phyloP scores from a whole-genome alignment of 805 yeast genomes.

The Cephaloascus fragrans region DNA sequence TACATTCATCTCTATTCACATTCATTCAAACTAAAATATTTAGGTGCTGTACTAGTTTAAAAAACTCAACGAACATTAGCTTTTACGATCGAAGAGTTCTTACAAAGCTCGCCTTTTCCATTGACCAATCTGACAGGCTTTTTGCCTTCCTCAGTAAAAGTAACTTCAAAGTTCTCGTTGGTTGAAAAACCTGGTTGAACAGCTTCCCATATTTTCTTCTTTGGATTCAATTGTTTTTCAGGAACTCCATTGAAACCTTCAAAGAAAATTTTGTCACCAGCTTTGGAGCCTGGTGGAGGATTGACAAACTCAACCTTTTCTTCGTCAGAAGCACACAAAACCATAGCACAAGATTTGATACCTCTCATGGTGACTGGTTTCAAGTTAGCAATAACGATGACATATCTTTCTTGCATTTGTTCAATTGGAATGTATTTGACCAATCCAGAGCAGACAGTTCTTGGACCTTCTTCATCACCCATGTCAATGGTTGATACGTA shows the following conservation, averaged over 20 bases:
- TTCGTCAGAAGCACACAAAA: constrained; percentile 80
- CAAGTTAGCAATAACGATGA: constrained; percentile 87
- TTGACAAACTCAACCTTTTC: constrained; percentile 79
- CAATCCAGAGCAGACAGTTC: constrained; percentile 96
- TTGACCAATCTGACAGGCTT: constrained; percentile 68
- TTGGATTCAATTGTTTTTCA: constrained; percentile 88
- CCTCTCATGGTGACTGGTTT: constrained; percentile 99
- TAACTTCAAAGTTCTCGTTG: constrained; percentile 62
- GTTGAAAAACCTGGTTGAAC: constrained; percentile 89
- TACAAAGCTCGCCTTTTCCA: constrained; percentile 68
- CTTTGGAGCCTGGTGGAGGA: constrained; percentile 86
- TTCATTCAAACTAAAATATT: no score
- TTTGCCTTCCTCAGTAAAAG: constrained; percentile 70
- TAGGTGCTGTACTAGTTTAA: no score
- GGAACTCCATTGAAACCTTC: constrained; percentile 87
- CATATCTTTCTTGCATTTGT: constrained; percentile 90
- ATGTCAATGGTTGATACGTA: constrained; percentile 94
- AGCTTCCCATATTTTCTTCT: constrained; percentile 97
- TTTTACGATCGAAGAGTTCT: constrained; percentile 57
- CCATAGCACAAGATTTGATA: constrained; percentile 93
- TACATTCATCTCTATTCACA: no score
- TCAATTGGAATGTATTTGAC: constrained; percentile 84
- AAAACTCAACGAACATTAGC: constrained; percentile 86
- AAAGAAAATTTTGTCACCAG: constrained; percentile 95
- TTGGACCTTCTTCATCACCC: constrained; percentile 95